Conservation (phyloP, 2,329 filamentous ascomycete species). For the Microsporum audouinii region DNA sequence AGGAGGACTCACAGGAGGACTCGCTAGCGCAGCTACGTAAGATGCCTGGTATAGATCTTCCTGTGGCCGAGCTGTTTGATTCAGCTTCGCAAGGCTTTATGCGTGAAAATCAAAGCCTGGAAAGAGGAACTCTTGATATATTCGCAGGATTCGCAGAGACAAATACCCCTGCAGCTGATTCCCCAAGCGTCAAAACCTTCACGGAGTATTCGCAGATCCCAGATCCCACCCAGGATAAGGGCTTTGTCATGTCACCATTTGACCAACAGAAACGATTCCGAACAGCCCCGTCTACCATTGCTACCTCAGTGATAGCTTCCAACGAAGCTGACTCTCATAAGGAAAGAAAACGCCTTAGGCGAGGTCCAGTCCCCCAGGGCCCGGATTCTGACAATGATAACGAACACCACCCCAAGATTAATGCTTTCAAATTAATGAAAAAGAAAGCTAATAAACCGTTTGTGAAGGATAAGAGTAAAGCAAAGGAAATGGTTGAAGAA, state of each 20-base stretch:
- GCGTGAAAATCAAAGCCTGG: slow-evolving; percentile 44
- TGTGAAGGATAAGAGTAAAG: slow-evolving; percentile 76
- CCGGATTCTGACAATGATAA: slow-evolving; percentile 39
- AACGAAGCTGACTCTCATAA: slow-evolving; percentile 53
- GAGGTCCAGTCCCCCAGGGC: slow-evolving; percentile 33
- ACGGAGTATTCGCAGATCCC: slow-evolving; percentile 60
- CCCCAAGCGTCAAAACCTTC: slow-evolving; percentile 26
- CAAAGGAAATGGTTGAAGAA: slow-evolving; percentile 77
- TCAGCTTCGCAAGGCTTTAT: slow-evolving; percentile 52
- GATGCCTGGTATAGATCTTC: slow-evolving; percentile 44
- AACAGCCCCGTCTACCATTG: slow-evolving; percentile 54
- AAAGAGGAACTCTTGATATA: slow-evolving; percentile 35
- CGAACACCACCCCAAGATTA: slow-evolving; percentile 28
- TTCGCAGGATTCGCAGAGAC: slow-evolving; percentile 28
- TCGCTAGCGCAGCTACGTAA: slow-evolving; percentile 41
- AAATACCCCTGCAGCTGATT: slow-evolving; percentile 27
- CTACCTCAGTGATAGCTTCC: slow-evolving; percentile 54
- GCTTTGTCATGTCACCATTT: slow-evolving; percentile 63
- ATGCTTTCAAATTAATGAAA: slow-evolving; percentile 56
- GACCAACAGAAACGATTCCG: slow-evolving; percentile 54
- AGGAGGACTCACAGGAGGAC: slow-evolving; percentile 36
- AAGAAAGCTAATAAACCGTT: slow-evolving; percentile 53
- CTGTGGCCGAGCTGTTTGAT: slow-evolving; percentile 48
- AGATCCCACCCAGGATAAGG: slow-evolving; percentile 69
- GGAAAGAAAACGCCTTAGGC: slow-evolving; percentile 34